Percentiles rank a stretch among this genome's conserved stretches.
Conservation (phyloP, 768 basidiomycete species). For the Scleroderma citrinum region DNA sequence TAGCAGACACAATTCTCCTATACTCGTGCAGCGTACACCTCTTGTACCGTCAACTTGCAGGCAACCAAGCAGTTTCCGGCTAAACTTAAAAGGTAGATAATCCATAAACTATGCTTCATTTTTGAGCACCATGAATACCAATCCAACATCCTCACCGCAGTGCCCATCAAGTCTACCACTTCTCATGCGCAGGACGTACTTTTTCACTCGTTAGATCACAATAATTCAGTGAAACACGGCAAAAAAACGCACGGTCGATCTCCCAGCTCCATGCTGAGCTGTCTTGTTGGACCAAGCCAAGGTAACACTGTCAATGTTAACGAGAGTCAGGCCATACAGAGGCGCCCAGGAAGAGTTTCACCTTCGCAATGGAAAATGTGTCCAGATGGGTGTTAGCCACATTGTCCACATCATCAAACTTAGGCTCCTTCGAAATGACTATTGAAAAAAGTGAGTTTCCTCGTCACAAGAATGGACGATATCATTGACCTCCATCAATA, state of each 20-base stretch:
- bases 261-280: slow-evolving; percentile 77
- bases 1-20: no score
- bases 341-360: slow-evolving; percentile 15
- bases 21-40: no score
- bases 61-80: no score
- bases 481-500: slow-evolving; percentile 56
- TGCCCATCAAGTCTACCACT: no score
- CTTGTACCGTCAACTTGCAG: no score
- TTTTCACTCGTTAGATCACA: not conserved
- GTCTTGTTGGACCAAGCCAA: slow-evolving; percentile 63
- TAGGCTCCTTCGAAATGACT: slow-evolving; percentile 34
- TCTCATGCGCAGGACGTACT: slow-evolving; percentile 52
- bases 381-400: slow-evolving; percentile 43
- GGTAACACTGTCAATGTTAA: slow-evolving; percentile 45
- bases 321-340: not conserved
- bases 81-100: no score
- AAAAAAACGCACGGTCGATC: slow-evolving; percentile 54
- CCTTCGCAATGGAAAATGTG: slow-evolving; percentile 67
- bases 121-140: no score
- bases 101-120: no score
- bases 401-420: slow-evolving; percentile 33
- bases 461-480: not conserved
- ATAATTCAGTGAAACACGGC: not conserved
- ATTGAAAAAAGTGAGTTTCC: slow-evolving; percentile 21
- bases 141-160: no score